Conservation (phyloP, 352 stramenopile species). For the Phytopythium chamaehyphon region DNA sequence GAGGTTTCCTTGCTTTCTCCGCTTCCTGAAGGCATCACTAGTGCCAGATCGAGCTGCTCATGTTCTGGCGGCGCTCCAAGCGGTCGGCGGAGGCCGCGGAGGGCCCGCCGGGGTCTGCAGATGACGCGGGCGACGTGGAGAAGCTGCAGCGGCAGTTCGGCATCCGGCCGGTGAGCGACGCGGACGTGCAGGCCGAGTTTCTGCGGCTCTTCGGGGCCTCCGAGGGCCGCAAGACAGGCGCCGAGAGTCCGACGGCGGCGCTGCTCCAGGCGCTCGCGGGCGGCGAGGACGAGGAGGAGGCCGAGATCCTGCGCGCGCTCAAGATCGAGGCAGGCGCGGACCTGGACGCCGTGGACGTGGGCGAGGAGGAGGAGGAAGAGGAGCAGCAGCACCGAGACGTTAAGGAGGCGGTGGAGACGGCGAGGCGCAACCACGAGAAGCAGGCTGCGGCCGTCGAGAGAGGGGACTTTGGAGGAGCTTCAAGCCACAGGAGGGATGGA, state of each 20-base stretch:
- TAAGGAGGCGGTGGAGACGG: constrained; percentile 26
- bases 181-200: constrained; percentile 67
- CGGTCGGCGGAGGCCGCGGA: constrained; percentile 6
- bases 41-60: too few species aligned
- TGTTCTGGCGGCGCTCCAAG: constrained; percentile 63
- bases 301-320: constrained; percentile 50
- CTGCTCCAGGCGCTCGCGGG: constrained; percentile 26
- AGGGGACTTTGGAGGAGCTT: neutral
- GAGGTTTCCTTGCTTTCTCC: neutral
- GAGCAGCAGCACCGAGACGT: constrained; percentile 35
- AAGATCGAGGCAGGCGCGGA: constrained; percentile 23
- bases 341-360: constrained; percentile 21
- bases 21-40: too few species aligned
- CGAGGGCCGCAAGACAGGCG: constrained; percentile 1
- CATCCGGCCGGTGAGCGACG: constrained; percentile 63
- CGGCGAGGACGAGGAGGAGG: constrained; percentile 42
- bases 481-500: neutral
- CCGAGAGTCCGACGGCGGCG: constrained; percentile 46
- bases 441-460: constrained; percentile 12
- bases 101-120: constrained; percentile 7
- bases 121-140: constrained; percentile 35
- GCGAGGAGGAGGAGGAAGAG: constrained; percentile 15
- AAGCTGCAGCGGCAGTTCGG: constrained; percentile 76
- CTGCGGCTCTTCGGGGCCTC: constrained; percentile 42
- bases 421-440: constrained; percentile 20